Evolutionary conservation across 2,329 filamentous ascomycete genomes (phyloP).

Genomic region (Phyllosticta paracitricarpa): DNA sequence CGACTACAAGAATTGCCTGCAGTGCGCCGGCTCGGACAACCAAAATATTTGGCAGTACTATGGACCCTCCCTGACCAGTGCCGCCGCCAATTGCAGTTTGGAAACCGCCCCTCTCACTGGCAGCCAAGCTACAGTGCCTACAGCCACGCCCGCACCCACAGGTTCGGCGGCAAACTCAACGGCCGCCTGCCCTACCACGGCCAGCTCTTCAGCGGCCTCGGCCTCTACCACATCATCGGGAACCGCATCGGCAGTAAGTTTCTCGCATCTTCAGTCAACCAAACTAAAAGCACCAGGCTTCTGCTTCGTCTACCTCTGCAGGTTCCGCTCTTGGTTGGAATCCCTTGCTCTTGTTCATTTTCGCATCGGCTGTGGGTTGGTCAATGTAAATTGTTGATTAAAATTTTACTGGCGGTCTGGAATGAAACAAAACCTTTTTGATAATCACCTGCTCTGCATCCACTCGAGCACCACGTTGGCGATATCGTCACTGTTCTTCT

Average conservation of each 20-base stretch:
- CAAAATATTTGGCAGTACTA: conserved; percentile 39
- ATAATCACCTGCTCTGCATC: conserved; percentile 18
- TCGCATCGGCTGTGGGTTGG: not conserved
- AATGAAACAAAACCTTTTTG: not conserved
- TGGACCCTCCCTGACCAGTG: conserved; percentile 26
- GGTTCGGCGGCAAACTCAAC: not conserved
- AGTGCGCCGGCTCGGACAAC: conserved; percentile 29
- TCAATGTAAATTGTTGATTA: not conserved
- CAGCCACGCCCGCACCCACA: not conserved
- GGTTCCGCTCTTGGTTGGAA: not conserved
- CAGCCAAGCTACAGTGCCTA: not conserved
- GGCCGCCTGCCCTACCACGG: not conserved
- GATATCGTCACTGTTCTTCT: conserved; percentile 41
- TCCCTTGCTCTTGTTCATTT: not conserved
- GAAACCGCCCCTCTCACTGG: not conserved
- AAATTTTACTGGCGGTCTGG: not conserved
- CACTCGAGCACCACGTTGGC: conserved; percentile 30
- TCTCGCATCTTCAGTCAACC: not conserved
- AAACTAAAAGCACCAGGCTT: not conserved
- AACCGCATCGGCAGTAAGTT: not conserved
- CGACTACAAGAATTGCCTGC: conserved; percentile 24
- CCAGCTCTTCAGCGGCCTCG: not conserved
- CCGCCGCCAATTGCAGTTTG: conserved; percentile 30
- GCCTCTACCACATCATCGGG: not conserved
- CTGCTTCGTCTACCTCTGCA: not conserved